Evolutionary conservation across 805 yeast species (phyloP).

Genomic region (Metschnikowia anglica): DNA sequence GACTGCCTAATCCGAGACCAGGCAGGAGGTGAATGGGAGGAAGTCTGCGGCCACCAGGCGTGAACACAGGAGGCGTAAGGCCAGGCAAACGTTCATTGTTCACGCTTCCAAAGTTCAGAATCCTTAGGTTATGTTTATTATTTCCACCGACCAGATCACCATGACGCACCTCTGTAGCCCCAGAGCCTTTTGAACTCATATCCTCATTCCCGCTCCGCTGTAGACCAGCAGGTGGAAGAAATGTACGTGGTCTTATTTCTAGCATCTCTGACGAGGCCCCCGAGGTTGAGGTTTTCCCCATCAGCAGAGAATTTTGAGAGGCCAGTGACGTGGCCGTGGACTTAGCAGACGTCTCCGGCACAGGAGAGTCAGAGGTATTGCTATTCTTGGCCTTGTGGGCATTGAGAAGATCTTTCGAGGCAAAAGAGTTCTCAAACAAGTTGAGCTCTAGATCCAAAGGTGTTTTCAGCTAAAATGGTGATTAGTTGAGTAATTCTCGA

Average conservation of each 20-base stretch:
- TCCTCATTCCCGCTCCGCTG: neutral
- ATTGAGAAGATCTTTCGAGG: constrained; percentile 47
- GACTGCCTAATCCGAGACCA: constrained; percentile 39
- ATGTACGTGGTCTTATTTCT: constrained; percentile 12
- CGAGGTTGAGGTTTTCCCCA: constrained; percentile 6
- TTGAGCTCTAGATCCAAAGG: constrained; percentile 85
- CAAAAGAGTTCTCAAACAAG: constrained; percentile 94
- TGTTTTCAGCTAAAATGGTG: constrained; percentile 31
- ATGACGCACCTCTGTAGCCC: neutral
- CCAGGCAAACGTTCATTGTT: constrained; percentile 30
- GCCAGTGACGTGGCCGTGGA: constrained; percentile 11
- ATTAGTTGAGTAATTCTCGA: neutral
- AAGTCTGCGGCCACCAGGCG: constrained; percentile 60
- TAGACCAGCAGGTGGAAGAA: neutral
- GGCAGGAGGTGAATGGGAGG: constrained; percentile 54
- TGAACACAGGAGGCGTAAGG: constrained; percentile 49
- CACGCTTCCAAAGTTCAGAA: constrained; percentile 33
- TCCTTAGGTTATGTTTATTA: constrained; percentile 37
- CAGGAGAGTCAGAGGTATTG: neutral
- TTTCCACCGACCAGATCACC: constrained; percentile 3
- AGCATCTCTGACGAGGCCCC: constrained; percentile 12
- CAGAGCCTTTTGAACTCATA: neutral
- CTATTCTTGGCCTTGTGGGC: constrained; percentile 8
- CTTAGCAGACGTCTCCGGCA: constrained; percentile 4
- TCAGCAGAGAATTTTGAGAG: constrained; percentile 11